Percentiles rank a stretch among this genome's conserved stretches.
Evolutionary conservation across 352 stramenopile species (phyloP).

Genomic region (Phytophthora pini): DNA sequence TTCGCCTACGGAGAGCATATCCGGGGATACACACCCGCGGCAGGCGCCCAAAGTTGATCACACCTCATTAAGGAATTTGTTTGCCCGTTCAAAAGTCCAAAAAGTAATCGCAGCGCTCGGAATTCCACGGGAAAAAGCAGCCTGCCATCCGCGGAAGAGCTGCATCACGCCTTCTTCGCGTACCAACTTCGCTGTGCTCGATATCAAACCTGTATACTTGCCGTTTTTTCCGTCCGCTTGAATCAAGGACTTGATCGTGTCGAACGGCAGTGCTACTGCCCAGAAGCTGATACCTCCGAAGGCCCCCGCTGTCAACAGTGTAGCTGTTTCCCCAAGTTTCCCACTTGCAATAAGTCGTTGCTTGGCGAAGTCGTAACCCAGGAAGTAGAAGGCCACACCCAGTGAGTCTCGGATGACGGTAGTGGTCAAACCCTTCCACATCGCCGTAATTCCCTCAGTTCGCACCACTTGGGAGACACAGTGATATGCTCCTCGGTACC

Average conservation of each 20-base stretch:
- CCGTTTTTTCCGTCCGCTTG: conserved; percentile 62
- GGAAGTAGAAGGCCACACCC: conserved; percentile 87
- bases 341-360: conserved; percentile 32
- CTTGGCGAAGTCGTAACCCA: conserved; percentile 83
- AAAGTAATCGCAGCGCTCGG: conserved; percentile 85
- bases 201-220: conserved; percentile 56
- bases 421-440: conserved; percentile 81
- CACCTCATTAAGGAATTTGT: conserved; percentile 52
- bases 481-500: conserved; percentile 62
- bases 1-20: too few species aligned
- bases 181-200: conserved; percentile 47
- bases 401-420: conserved; percentile 86
- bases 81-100: conserved; percentile 77
- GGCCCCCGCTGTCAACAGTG: conserved; percentile 72
- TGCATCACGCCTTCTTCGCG: conserved; percentile 63
- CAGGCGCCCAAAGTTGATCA: conserved; percentile 6
- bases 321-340: conserved; percentile 50
- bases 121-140: conserved; percentile 78
- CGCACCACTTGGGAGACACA: conserved; percentile 67
- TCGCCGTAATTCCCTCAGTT: conserved; percentile 57
- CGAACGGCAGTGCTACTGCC: conserved; percentile 83
- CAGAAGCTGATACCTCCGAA: conserved; percentile 86
- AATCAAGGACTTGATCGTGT: conserved; percentile 87
- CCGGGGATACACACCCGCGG: too few species aligned
- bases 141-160: conserved; percentile 83